Conservation (phyloP, 305 asterid species). For the Rubia tinctorum region DNA sequence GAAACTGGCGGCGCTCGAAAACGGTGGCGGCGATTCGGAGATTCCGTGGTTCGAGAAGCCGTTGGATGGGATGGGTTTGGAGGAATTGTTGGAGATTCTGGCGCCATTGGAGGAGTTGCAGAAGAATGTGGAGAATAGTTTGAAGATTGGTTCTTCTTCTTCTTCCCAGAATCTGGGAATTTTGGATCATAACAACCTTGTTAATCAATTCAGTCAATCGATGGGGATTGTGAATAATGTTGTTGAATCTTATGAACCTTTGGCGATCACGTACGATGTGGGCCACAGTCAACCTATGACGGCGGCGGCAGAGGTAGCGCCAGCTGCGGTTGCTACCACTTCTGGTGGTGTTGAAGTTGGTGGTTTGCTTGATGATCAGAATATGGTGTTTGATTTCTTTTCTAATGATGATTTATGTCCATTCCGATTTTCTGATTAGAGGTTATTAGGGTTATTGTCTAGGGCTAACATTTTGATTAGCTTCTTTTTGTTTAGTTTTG, state of each 20-base stretch:
- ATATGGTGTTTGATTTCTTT: background rate
- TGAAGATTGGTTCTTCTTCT: background rate
- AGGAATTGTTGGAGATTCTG: background rate
- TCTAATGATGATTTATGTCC: background rate
- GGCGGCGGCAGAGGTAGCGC: background rate
- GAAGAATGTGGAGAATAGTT: background rate
- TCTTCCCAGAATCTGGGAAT: no score
- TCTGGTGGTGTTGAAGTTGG: background rate
- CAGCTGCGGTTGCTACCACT: background rate
- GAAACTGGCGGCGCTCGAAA: constrained; percentile 20
- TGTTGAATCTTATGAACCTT: background rate
- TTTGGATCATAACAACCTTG: no score
- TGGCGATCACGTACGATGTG: background rate
- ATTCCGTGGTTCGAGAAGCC: background rate
- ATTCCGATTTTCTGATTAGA: no score
- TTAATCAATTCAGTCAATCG: background rate
- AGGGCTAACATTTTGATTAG: no score
- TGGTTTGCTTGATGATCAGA: background rate
- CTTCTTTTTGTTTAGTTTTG: no score
- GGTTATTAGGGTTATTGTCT: no score
- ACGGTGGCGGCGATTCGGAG: background rate
- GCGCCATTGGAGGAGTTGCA: background rate
- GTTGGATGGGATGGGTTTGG: background rate
- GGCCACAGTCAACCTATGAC: background rate
- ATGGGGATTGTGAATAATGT: background rate